phyloP scores from a whole-genome alignment of 345 rosid genomes.

The Ricinus communis region DNA sequence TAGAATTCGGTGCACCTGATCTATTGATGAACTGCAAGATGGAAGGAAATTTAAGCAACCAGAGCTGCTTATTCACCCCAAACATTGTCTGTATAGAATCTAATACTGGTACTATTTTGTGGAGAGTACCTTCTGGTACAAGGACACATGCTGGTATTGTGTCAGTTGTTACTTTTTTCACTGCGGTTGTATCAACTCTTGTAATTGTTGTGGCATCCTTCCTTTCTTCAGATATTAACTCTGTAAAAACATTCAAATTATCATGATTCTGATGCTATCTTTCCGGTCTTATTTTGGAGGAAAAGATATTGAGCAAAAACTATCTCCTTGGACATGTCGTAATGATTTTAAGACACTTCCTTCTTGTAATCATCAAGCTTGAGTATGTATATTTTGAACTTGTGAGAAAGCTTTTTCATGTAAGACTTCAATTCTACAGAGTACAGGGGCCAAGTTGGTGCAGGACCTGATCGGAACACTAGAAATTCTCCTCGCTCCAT shows the following conservation, averaged over 20 bases:
- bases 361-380: too few species aligned
- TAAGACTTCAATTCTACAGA: too few species aligned
- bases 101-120: conserved; percentile 30
- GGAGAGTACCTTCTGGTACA: conserved; percentile 68
- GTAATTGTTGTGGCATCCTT: conserved; percentile 44
- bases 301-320: too few species aligned
- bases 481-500: too few species aligned
- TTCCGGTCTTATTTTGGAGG: too few species aligned
- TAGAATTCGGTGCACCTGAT: conserved; percentile 65
- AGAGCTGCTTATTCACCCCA: conserved; percentile 44
- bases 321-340: too few species aligned
- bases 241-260: neutral
- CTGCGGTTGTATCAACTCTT: conserved; percentile 48
- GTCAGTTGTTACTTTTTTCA: conserved; percentile 50
- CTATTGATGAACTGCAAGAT: conserved; percentile 44
- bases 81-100: conserved; percentile 17
- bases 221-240: conserved; percentile 27
- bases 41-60: conserved; percentile 20
- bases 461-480: too few species aligned
- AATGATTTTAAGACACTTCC: too few species aligned
- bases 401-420: too few species aligned
- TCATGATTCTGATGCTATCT: neutral
- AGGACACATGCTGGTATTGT: conserved; percentile 49
- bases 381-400: too few species aligned
- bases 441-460: too few species aligned